These are phyloP conservation scores for Aspergillus sp. DNA, from an alignment of 2,329 filamentous ascomycete species.

Conservation along the genomic window DNA sequence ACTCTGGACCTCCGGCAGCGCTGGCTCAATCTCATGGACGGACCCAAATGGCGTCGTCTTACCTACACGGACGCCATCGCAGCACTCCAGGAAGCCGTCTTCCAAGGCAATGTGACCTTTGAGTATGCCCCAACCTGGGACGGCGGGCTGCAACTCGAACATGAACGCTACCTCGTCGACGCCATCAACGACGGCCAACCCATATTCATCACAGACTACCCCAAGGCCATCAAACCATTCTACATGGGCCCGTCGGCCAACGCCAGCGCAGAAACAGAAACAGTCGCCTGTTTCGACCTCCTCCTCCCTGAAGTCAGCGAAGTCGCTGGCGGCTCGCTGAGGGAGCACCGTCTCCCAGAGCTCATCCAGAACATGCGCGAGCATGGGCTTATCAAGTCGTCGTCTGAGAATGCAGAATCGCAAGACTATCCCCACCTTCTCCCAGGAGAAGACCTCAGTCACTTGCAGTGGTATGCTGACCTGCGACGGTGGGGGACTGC, in stretches of 20 bases:
- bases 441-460: conserved; percentile 44
- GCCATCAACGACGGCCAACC: conserved; percentile 64
- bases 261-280: conserved; percentile 38
- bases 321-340: conserved; percentile 83
- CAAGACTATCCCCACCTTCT: conserved; percentile 36
- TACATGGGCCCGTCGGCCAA: conserved; percentile 67
- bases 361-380: conserved; percentile 70
- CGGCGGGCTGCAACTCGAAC: conserved; percentile 78
- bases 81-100: conserved; percentile 60
- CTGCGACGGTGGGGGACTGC: conserved; percentile 87
- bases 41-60: conserved; percentile 70
- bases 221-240: conserved; percentile 85
- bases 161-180: conserved; percentile 83
- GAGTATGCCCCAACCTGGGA: conserved; percentile 69
- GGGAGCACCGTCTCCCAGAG: conserved; percentile 72
- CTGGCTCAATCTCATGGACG: conserved; percentile 67
- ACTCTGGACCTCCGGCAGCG: conserved; percentile 59
- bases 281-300: conserved; percentile 88
- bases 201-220: conserved; percentile 91
- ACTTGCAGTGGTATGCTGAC: conserved; percentile 82
- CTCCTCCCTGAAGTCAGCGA: conserved; percentile 83
- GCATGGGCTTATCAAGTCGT: conserved; percentile 57
- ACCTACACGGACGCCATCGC: conserved; percentile 79
- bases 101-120: conserved; percentile 56
- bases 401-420: conserved; percentile 20